These are phyloP conservation scores for Stephanocyclus meneghinianus DNA, from an alignment of 352 stramenopile genomes.

Conservation along the genomic window DNA sequence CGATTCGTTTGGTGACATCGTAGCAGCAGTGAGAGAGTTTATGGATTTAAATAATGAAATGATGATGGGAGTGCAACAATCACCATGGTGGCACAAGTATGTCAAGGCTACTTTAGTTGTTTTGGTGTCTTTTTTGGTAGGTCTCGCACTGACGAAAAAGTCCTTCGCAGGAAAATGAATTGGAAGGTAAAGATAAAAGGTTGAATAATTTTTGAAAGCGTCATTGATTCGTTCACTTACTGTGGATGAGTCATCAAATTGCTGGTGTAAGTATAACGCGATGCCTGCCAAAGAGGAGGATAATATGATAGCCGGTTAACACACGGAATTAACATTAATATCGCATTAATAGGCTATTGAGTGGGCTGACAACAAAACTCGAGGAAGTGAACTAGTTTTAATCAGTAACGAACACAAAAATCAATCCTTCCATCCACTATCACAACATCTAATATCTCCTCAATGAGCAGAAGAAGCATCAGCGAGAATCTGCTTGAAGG, in stretches of 20 bases:
- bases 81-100: constrained; percentile 55
- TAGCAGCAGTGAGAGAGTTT: constrained; percentile 31
- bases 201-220: too few species aligned
- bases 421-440: neutral
- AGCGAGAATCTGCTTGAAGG: constrained; percentile 87
- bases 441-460: neutral
- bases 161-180: neutral
- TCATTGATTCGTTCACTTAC: too few species aligned
- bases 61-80: constrained; percentile 30
- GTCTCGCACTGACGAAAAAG: neutral
- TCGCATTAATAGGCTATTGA: too few species aligned
- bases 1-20: constrained; percentile 16
- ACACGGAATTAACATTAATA: too few species aligned
- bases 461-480: constrained; percentile 50
- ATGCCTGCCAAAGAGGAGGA: too few species aligned
- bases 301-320: too few species aligned
- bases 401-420: neutral
- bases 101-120: constrained; percentile 10
- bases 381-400: too few species aligned
- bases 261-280: too few species aligned
- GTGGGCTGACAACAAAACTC: too few species aligned
- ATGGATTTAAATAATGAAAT: constrained; percentile 59
- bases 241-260: too few species aligned
- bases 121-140: constrained; percentile 10
- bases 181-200: too few species aligned